These are phyloP conservation scores for Dalechampia spathulata DNA, from an alignment of 441 rosid species.

Conservation along the genomic window DNA sequence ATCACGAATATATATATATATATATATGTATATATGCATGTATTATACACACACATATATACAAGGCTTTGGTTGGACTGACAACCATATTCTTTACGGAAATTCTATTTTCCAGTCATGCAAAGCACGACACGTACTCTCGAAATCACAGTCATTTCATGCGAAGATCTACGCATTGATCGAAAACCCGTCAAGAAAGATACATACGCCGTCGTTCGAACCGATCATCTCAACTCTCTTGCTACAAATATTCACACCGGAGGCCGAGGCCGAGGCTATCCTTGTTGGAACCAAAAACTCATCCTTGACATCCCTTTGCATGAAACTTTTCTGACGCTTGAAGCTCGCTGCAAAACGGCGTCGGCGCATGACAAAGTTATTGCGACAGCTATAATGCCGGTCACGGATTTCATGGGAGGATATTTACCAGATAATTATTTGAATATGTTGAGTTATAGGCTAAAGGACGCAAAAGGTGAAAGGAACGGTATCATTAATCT, in stretches of 20 bases:
- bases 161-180: constrained; percentile 41
- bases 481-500: constrained; percentile 60
- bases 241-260: constrained; percentile 19
- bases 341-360: constrained; percentile 31
- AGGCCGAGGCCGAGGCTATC: constrained; percentile 38
- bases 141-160: constrained; percentile 46
- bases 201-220: constrained; percentile 25
- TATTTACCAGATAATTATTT: constrained; percentile 39
- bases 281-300: constrained; percentile 46
- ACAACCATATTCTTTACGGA: too few species aligned
- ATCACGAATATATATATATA: too few species aligned
- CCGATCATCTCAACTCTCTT: constrained; percentile 17
- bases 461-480: constrained; percentile 34
- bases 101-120: too few species aligned
- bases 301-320: constrained; percentile 27
- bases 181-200: constrained; percentile 34
- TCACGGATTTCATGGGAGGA: constrained; percentile 44
- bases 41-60: too few species aligned
- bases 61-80: too few species aligned
- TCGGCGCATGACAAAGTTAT: constrained; percentile 20
- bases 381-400: constrained; percentile 36
- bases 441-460: constrained; percentile 56
- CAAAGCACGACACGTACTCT: constrained; percentile 17
- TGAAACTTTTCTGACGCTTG: constrained; percentile 25
- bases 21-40: too few species aligned